Evolutionary conservation across 192 early-diverging fungal species (phyloP).

Genomic region (Diversispora eburnea): DNA sequence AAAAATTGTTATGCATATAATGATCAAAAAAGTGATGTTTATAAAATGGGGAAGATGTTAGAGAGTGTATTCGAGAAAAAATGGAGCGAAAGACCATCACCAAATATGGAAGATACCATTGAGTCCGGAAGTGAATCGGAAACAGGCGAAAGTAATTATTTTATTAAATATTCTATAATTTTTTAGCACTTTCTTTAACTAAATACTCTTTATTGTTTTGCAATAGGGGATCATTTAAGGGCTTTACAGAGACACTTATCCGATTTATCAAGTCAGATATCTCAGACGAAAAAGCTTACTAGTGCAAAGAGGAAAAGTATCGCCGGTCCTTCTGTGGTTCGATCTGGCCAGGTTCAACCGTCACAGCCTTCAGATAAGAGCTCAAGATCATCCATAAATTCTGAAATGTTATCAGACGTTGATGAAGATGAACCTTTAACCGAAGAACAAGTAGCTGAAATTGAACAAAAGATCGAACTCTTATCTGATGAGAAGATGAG

Average conservation of each 20-base stretch:
- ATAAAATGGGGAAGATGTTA: constrained; percentile 58
- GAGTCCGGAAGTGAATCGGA: constrained; percentile 33
- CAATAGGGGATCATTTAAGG: constrained; percentile 4
- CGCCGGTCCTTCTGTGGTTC: not conserved
- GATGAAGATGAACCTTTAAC: too few relatives aligned
- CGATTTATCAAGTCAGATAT: constrained; percentile 13
- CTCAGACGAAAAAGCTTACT: not conserved
- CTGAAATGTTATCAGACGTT: too few relatives aligned
- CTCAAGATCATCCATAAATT: too few relatives aligned
- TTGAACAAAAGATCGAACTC: too few relatives aligned
- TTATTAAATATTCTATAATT: not conserved
- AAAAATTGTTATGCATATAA: constrained; percentile 78
- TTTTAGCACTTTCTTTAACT: not conserved
- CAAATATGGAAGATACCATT: constrained; percentile 25
- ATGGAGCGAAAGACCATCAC: constrained; percentile 52
- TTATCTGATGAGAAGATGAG: too few relatives aligned
- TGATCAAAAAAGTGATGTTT: constrained; percentile 51
- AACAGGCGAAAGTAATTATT: constrained; percentile 20
- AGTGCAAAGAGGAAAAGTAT: constrained; percentile 34
- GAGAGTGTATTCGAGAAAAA: constrained; percentile 64
- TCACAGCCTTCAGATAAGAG: constrained; percentile 28
- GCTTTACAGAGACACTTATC: constrained; percentile 16
- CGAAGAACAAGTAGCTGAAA: too few relatives aligned
- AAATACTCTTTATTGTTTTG: not conserved
- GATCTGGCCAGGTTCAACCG: constrained; percentile 29